Conservation (phyloP, 257 asterid species). For the Primulina tabacum region DNA sequence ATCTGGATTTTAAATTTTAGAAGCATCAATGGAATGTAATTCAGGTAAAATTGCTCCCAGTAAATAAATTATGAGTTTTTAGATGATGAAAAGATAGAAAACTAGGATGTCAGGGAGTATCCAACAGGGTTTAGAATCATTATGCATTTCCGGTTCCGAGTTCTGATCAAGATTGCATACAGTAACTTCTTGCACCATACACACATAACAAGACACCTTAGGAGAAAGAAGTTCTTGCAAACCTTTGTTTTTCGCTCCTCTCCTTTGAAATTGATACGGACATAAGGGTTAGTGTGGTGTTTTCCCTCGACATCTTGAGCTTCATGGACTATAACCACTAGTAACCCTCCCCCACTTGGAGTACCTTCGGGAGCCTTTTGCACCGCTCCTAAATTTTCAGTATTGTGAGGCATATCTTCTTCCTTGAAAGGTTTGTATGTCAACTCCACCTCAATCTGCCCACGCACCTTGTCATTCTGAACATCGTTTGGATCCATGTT, state of each 20-base stretch:
- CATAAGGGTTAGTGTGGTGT: constrained; percentile 97
- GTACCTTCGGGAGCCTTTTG: constrained; percentile 84
- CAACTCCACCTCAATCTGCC: constrained; percentile 76
- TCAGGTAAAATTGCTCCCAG: background rate
- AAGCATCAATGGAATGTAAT: background rate
- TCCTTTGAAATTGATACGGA: constrained; percentile 65
- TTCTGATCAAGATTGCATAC: background rate
- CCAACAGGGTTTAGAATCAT: background rate
- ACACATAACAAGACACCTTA: background rate
- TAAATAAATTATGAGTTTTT: background rate
- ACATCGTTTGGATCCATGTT: constrained; percentile 67
- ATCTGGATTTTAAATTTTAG: background rate
- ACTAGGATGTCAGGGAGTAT: background rate
- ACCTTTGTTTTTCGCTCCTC: constrained; percentile 98
- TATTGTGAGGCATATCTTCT: constrained; percentile 50
- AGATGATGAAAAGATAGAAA: background rate
- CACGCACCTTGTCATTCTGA: constrained; percentile 81
- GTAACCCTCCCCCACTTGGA: constrained; percentile 85
- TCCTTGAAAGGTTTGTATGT: constrained; percentile 93
- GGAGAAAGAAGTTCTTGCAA: constrained; percentile 18
- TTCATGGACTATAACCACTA: constrained; percentile 76
- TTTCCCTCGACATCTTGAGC: constrained; percentile 97
- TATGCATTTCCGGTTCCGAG: background rate
- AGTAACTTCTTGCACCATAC: background rate
- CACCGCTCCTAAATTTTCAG: constrained; percentile 44